These are phyloP conservation scores for Pythium brassicae DNA, from an alignment of 352 stramenopile species.

Conservation along the genomic window DNA sequence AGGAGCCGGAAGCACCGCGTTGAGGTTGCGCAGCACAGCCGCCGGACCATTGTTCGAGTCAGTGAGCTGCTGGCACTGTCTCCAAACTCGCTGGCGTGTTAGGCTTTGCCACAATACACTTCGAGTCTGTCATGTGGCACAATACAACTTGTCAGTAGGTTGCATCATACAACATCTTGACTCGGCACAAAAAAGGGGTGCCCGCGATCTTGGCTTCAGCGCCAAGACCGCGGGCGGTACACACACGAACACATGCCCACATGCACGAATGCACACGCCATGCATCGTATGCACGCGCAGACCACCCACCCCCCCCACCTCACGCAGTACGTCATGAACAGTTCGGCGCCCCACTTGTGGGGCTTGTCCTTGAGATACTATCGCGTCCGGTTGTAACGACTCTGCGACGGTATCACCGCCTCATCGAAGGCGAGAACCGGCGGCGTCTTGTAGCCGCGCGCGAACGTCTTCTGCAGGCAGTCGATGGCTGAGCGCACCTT, in stretches of 20 bases:
- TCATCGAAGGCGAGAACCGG: background rate
- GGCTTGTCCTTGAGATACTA: background rate
- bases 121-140: background rate
- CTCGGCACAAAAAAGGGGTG: background rate
- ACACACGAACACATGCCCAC: background rate
- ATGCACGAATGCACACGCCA: background rate
- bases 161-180: background rate
- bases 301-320: background rate
- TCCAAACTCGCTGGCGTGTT: background rate
- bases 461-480: slow-evolving; percentile 6
- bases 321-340: slow-evolving; percentile 1
- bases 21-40: background rate
- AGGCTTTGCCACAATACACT: background rate
- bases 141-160: background rate
- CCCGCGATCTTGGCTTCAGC: background rate
- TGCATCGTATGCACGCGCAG: background rate
- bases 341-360: background rate
- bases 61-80: too few species aligned
- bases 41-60: too few species aligned
- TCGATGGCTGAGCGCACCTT: slow-evolving; percentile 5
- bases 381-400: background rate
- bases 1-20: background rate
- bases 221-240: background rate
- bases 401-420: background rate
- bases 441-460: background rate